phyloP scores from a whole-genome alignment of 2,329 filamentous ascomycete genomes.

The Nannizzia gypsea region DNA sequence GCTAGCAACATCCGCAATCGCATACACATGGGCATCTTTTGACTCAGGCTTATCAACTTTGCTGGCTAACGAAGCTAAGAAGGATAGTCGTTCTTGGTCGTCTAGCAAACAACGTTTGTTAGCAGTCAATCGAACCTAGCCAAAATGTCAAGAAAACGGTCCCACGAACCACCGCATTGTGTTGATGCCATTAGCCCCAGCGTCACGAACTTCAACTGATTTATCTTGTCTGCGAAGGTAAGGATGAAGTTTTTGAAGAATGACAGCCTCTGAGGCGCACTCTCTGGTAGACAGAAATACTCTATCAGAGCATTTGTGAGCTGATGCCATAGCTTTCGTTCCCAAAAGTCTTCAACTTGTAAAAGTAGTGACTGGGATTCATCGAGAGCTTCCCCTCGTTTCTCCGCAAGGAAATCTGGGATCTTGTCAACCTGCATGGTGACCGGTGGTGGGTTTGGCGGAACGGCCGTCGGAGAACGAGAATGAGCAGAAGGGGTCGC shows the following conservation, averaged over 20 bases:
- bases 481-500: background rate
- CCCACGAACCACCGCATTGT: conserved; percentile 47
- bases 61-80: conserved; percentile 69
- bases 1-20: conserved; percentile 76
- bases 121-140: background rate
- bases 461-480: background rate
- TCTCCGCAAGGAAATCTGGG: conserved; percentile 79
- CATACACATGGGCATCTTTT: conserved; percentile 92
- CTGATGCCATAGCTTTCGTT: conserved; percentile 98
- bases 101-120: conserved; percentile 8
- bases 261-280: conserved; percentile 69
- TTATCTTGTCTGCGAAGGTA: conserved; percentile 96
- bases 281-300: conserved; percentile 76
- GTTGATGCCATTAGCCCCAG: conserved; percentile 77
- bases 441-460: conserved; percentile 2
- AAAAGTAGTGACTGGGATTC: conserved; percentile 81
- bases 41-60: conserved; percentile 87
- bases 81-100: conserved; percentile 70
- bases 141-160: background rate
- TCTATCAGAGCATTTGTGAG: conserved; percentile 78
- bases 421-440: conserved; percentile 78
- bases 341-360: conserved; percentile 92
- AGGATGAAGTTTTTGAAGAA: conserved; percentile 93
- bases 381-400: conserved; percentile 76
- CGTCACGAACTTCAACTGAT: conserved; percentile 92